Percentiles rank a stretch among this genome's conserved stretches.
phyloP scores from a whole-genome alignment of 768 basidiomycete genomes.

The Tremella yokohamensis region DNA sequence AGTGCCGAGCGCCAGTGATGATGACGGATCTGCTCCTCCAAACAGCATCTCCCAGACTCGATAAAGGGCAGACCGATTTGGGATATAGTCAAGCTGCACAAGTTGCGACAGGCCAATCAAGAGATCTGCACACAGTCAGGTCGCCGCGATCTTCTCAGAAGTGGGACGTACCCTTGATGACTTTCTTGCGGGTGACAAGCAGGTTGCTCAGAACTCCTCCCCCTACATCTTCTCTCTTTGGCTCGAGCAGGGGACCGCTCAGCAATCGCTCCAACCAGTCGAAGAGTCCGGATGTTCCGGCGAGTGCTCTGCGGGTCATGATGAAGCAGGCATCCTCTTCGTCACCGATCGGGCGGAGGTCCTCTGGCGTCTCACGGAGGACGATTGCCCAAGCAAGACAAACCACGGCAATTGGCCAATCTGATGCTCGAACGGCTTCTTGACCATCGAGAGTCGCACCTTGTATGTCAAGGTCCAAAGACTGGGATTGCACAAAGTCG shows the following conservation, averaged over 20 bases:
- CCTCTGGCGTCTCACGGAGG: conserved; percentile 49
- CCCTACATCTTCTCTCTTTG: conserved; percentile 59
- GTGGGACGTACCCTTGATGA: conserved; percentile 67
- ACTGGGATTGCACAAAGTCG: conserved; percentile 54
- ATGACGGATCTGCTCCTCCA: conserved; percentile 26
- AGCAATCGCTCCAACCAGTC: conserved; percentile 36
- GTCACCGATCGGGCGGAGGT: not conserved
- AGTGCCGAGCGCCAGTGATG: conserved; percentile 62
- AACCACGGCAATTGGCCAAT: conserved; percentile 64
- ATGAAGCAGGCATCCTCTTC: conserved; percentile 5
- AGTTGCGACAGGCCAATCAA: conserved; percentile 71
- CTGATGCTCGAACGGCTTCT: conserved; percentile 46
- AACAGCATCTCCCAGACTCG: conserved; percentile 41
- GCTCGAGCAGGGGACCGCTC: conserved; percentile 61
- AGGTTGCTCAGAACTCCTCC: conserved; percentile 59
- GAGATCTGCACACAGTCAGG: conserved; percentile 58
- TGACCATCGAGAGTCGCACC: conserved; percentile 52
- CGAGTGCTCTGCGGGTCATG: conserved; percentile 61
- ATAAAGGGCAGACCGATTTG: conserved; percentile 38
- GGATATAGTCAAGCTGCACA: conserved; percentile 70
- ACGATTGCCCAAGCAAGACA: conserved; percentile 83
- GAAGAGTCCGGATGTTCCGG: conserved; percentile 54
- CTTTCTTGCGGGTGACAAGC: conserved; percentile 60
- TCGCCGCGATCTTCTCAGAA: not conserved
- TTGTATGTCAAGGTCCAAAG: conserved; percentile 5